Conservation (phyloP, 441 rosid genomes). For the Gossypium davidsonii region DNA sequence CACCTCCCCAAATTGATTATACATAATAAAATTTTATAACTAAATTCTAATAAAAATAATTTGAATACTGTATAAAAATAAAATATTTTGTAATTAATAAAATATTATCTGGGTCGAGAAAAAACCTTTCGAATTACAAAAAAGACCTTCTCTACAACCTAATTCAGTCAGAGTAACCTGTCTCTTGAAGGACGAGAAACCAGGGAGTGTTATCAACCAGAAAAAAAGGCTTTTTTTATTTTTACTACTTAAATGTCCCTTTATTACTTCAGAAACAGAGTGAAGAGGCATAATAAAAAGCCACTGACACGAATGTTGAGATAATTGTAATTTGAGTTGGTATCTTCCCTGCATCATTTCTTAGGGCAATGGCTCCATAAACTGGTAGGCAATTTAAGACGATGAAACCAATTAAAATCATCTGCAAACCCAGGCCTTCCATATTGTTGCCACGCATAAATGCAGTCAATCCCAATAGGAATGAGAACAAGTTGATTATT, state of each 20-base stretch:
- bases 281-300: conserved; percentile 18
- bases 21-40: too few species aligned
- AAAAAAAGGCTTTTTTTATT: too few species aligned
- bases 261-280: conserved; percentile 1
- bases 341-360: conserved; percentile 46
- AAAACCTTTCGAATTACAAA: too few species aligned
- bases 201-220: too few species aligned
- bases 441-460: conserved; percentile 8
- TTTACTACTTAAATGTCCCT: background rate
- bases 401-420: conserved; percentile 32
- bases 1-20: too few species aligned
- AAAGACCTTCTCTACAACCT: too few species aligned
- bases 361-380: conserved; percentile 42
- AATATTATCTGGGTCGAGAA: too few species aligned
- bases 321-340: conserved; percentile 23
- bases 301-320: conserved; percentile 23
- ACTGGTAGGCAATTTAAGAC: conserved; percentile 39
- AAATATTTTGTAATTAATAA: too few species aligned
- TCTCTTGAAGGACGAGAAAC: too few species aligned
- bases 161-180: too few species aligned
- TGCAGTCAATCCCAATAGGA: conserved; percentile 18
- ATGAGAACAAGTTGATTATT: conserved; percentile 30
- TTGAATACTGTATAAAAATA: too few species aligned
- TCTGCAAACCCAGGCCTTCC: conserved; percentile 21
- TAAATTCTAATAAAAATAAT: too few species aligned